These are phyloP conservation scores for Flaveria brownii DNA, from an alignment of 129 eudicot species.

Conservation along the genomic window DNA sequence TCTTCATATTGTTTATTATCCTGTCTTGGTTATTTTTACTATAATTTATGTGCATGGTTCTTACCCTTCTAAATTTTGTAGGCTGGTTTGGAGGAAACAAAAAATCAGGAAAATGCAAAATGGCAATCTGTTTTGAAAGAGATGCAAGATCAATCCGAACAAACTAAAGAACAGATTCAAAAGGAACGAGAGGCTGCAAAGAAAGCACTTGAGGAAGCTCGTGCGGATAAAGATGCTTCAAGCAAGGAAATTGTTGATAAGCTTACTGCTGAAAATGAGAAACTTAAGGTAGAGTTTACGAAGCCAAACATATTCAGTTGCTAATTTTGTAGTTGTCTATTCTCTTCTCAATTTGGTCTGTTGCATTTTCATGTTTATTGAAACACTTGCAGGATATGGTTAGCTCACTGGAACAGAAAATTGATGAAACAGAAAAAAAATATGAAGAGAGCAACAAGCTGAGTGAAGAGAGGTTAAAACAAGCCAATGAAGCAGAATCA, in stretches of 20 bases:
- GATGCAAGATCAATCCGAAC: slow-evolving; percentile 36
- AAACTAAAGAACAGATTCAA: slow-evolving; percentile 33
- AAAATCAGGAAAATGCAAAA: slow-evolving; percentile 56
- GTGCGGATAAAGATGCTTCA: slow-evolving; percentile 47
- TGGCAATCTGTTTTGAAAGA: slow-evolving; percentile 56
- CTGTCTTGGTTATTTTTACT: not conserved
- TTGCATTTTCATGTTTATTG: slow-evolving; percentile 20
- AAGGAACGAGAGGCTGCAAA: slow-evolving; percentile 51
- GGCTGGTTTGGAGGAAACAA: slow-evolving; percentile 72
- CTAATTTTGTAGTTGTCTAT: not conserved
- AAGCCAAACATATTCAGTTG: slow-evolving; percentile 9
- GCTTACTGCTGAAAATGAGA: slow-evolving; percentile 55
- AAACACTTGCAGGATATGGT: slow-evolving; percentile 47
- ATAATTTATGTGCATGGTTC: slow-evolving; percentile 6
- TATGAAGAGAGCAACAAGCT: slow-evolving; percentile 57
- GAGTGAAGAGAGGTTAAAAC: slow-evolving; percentile 69
- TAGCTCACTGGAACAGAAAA: slow-evolving; percentile 63
- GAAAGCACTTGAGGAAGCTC: slow-evolving; percentile 34
- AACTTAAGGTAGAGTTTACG: slow-evolving; percentile 41
- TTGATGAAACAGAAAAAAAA: slow-evolving; percentile 65
- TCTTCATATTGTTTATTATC: not conserved
- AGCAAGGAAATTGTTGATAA: slow-evolving; percentile 48
- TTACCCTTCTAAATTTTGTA: slow-evolving; percentile 28
- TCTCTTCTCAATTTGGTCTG: slow-evolving; percentile 1
- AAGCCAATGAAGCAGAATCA: slow-evolving; percentile 64